Conservation (phyloP, 2,329 filamentous ascomycete genomes). For the Scleromitrula shiraiana region DNA sequence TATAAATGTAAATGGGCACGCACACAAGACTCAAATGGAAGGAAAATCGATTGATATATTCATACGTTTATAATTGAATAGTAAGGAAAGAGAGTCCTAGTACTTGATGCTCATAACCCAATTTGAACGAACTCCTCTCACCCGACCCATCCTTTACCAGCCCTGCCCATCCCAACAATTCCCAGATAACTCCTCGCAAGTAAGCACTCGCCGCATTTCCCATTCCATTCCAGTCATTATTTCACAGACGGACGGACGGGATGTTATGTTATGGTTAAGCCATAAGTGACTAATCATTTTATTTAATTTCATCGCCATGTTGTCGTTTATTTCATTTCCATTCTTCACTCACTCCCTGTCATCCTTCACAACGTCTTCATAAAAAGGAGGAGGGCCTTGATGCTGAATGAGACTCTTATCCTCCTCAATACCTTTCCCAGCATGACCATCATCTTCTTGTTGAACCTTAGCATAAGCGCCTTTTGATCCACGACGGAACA, state of each 20-base stretch:
- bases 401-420: conserved; percentile 20
- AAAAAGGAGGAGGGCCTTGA: conserved; percentile 26
- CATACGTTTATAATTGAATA: neutral
- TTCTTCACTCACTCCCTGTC: conserved; percentile 14
- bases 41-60: conserved; percentile 1
- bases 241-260: no score
- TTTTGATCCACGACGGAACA: conserved; percentile 38
- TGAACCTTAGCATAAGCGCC: conserved; percentile 17
- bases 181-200: no score
- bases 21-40: neutral
- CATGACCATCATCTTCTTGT: conserved; percentile 15
- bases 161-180: no score
- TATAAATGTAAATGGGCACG: no score
- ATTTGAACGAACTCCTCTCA: neutral
- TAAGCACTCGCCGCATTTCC: no score
- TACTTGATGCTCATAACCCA: neutral
- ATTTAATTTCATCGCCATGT: neutral
- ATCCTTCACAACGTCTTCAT: conserved; percentile 20
- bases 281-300: no score
- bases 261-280: no score
- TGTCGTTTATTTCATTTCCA: neutral
- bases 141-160: neutral
- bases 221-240: neutral
- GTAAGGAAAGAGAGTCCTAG: neutral
- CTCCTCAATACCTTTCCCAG: conserved; percentile 19